Conservation (phyloP, 2,329 filamentous ascomycete genomes). For the Botrytis fabae region DNA sequence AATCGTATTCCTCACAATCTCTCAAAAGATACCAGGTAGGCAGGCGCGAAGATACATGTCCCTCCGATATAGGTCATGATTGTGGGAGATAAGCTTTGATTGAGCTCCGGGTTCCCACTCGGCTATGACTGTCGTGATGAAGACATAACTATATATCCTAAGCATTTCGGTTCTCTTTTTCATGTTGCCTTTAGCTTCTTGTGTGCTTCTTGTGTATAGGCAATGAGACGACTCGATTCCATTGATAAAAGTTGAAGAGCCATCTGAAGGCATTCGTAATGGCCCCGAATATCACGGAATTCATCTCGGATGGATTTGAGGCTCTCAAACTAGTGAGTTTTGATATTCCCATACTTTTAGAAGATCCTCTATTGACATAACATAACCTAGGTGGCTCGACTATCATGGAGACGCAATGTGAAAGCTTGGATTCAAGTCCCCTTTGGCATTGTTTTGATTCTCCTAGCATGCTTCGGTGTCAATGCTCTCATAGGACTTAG, state of each 20-base stretch:
- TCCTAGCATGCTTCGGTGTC: slow-evolving; percentile 46
- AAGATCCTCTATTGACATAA: slow-evolving; percentile 25
- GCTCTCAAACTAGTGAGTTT: slow-evolving; percentile 35
- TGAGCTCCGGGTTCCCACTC: slow-evolving; percentile 16
- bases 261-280: not conserved
- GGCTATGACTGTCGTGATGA: not conserved
- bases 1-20: not conserved
- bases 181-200: not conserved
- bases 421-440: slow-evolving; percentile 55
- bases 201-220: not conserved
- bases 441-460: slow-evolving; percentile 43
- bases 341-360: not conserved
- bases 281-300: slow-evolving; percentile 1
- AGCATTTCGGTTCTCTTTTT: not conserved
- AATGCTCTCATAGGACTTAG: slow-evolving; percentile 47
- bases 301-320: slow-evolving; percentile 32
- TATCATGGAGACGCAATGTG: slow-evolving; percentile 39
- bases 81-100: slow-evolving; percentile 4
- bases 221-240: not conserved
- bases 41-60: slow-evolving; percentile 9
- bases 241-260: not conserved
- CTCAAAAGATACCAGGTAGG: not conserved
- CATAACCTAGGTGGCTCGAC: slow-evolving; percentile 31
- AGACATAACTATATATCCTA: not conserved
- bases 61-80: slow-evolving; percentile 17